Base-by-base conservation (phyloP, 768 basidiomycete species). In the Postia placenta region DNA sequence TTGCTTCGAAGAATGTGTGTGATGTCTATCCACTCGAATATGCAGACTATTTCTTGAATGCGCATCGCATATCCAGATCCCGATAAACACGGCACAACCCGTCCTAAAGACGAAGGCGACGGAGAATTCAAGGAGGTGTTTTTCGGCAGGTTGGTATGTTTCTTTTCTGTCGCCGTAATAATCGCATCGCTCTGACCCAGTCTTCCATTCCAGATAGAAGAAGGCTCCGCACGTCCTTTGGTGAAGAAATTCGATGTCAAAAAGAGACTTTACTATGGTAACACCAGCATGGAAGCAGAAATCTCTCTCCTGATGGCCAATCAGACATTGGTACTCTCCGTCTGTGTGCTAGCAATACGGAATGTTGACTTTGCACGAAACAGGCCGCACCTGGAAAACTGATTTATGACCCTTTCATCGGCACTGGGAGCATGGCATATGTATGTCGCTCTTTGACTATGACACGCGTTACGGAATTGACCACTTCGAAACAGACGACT, bases 231-330 rank as follows among this genome's bases (percentile, higher is more conserved):
- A 0, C 80, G 95, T 4, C 61, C 70, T 2, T 71, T 94, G 27
- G 74, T 92, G 42, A 65, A 69, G 42, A 76, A 69, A 46, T 95
- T 91, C 52, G 85, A 90, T 52, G 86, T 99, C 42, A 98, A 96
- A 66, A 90, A 91, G 57, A 78, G 96, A 7, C 70, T 71, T 12
- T 98, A 88, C 61, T 97, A 82, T 64, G 96, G 96, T 2, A 99
- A 94, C 56, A 99, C 96, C 0, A 90, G 89, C 58, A 99, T 99
- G 96, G 94, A 96, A 57, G 82, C 95, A 0, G 93, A 97, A 64
- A 85, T 97, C 42, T 94, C 92, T 1, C 70, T 99, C 39, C 67
- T 98, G 23, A 98, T 98, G 94, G 92, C 94, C 7, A 95, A 95
- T 58, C 96, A 99, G 65, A 83, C 93, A 0, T 69, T 95, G 67